Conservation (phyloP, 805 yeast species). For the Lachancea meyersii region DNA sequence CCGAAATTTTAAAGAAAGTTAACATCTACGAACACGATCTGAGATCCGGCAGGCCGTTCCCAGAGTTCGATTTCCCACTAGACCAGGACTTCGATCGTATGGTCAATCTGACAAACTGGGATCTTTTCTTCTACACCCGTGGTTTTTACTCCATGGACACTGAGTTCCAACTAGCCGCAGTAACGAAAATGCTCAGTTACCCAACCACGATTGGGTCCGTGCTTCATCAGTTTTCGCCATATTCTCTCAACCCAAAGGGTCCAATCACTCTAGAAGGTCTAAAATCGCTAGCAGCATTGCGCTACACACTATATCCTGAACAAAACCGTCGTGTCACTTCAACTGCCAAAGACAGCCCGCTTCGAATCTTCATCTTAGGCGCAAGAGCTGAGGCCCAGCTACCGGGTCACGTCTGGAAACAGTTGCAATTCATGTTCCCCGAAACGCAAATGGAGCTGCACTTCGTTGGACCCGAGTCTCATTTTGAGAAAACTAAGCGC, state of each 20-base stretch:
- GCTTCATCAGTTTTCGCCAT: conserved; percentile 81
- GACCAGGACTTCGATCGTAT: conserved; percentile 67
- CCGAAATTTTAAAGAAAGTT: conserved; percentile 74
- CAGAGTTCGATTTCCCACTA: conserved; percentile 91
- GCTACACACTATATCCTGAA: conserved; percentile 79
- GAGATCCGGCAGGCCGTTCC: conserved; percentile 88
- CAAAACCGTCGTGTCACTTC: conserved; percentile 32
- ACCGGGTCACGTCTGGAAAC: conserved; percentile 95
- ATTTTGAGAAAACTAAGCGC: conserved; percentile 64
- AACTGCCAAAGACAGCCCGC: conserved; percentile 73
- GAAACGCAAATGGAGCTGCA: conserved; percentile 76
- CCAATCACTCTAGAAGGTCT: conserved; percentile 89
- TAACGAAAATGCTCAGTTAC: conserved; percentile 87
- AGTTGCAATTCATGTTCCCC: conserved; percentile 80
- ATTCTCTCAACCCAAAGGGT: conserved; percentile 72
- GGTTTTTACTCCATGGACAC: conserved; percentile 94
- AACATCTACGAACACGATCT: conserved; percentile 92
- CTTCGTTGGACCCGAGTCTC: conserved; percentile 90
- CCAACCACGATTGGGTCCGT: conserved; percentile 85
- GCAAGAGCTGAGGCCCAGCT: conserved; percentile 90
- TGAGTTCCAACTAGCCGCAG: conserved; percentile 91
- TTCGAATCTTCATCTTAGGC: conserved; percentile 84
- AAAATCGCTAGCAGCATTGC: conserved; percentile 85
- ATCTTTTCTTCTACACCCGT: conserved; percentile 85
- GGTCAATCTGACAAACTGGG: conserved; percentile 84